Percentiles rank a stretch among this genome's conserved stretches.
phyloP scores from a whole-genome alignment of 352 stramenopile genomes.

The Globisporangium carolinianum region DNA sequence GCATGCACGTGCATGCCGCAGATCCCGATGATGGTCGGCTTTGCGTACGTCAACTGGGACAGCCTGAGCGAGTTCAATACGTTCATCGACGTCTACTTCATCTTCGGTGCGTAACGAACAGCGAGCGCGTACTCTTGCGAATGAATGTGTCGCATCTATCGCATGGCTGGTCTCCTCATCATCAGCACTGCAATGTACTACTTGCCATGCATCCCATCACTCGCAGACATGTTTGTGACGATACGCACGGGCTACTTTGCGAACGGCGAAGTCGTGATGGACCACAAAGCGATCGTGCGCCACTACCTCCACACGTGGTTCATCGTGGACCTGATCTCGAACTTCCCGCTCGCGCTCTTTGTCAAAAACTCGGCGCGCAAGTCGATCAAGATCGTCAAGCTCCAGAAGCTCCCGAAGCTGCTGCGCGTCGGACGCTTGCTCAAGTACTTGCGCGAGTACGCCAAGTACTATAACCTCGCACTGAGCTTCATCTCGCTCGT shows the following conservation, averaged over 20 bases:
- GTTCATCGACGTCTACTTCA: slow-evolving; percentile 80
- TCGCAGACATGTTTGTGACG: slow-evolving; percentile 71
- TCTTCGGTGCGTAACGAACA: slow-evolving; percentile 23
- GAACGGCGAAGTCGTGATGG: slow-evolving; percentile 81
- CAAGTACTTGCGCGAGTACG: slow-evolving; percentile 76
- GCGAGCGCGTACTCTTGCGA: too few relatives aligned
- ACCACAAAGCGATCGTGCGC: slow-evolving; percentile 39
- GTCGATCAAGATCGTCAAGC: slow-evolving; percentile 77
- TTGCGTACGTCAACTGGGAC: slow-evolving; percentile 62
- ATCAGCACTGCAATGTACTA: too few relatives aligned
- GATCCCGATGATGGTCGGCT: slow-evolving; percentile 55
- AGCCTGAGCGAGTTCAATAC: slow-evolving; percentile 40
- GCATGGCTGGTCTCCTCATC: background rate
- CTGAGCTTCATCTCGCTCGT: slow-evolving; percentile 59
- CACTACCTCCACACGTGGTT: slow-evolving; percentile 81
- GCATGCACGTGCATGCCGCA: background rate
- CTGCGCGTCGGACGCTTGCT: slow-evolving; percentile 64
- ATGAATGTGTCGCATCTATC: too few relatives aligned
- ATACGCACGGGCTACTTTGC: slow-evolving; percentile 66
- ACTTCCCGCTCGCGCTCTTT: slow-evolving; percentile 73
- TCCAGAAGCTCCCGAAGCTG: slow-evolving; percentile 83
- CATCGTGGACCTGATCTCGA: slow-evolving; percentile 75
- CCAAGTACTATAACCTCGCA: slow-evolving; percentile 81
- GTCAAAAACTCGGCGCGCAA: slow-evolving; percentile 45
- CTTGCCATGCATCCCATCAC: too few relatives aligned